Base-by-base conservation (phyloP, 2,329 filamentous ascomycete genomes). In the Blastomyces parvus region DNA sequence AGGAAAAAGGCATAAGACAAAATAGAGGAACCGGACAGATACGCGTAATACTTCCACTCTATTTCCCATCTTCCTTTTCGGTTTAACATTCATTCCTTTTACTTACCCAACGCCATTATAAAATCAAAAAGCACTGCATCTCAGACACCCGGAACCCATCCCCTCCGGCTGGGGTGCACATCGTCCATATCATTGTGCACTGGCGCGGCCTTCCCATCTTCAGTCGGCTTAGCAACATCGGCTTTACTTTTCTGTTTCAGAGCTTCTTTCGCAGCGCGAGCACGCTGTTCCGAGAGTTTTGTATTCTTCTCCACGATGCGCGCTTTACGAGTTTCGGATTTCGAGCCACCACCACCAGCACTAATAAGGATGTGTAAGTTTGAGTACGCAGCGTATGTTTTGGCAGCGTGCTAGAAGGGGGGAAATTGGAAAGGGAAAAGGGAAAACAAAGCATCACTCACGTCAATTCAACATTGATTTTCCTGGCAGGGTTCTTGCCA, bases 401-500 rank as follows among this genome's bases (percentile, higher is more conserved):
- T 46, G 38, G 65, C 55, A 62, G 63, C 30, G 59, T 50, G 52
- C 57, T 17, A 27, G 17, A 13, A 36, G 50, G 52, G 55, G 50
- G 52, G 55, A 22, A 38, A 64, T 62, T 59, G 9, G 30, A n/a
- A 19, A 44, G 42, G 40, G 17, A n/a, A n/a, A 13, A n/a, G n/a
- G 40, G 40, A 19, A 44, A 44, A 19, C 14, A 62, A 48, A 56
- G 53, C 19, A 42, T 50, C 46, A 83, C 86, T 76, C 76, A 91
- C 83, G 91, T 96, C 68, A 97, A 78, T 78, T 97, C 93, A 33
- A 97, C 89, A 73, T 96, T 97, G 71, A 97, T 95, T 77, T 87
- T 89, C 69, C 93, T 82, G 60, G 86, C 78, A 1, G 77, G 75
- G 40, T 75, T 79, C 70, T 78, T 79, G 46, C 79, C 79, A 61